Percentiles rank a stretch among this genome's conserved stretches.
Conservation (phyloP, 169 alveolate genomes). For the Eimeria acervulina region DNA sequence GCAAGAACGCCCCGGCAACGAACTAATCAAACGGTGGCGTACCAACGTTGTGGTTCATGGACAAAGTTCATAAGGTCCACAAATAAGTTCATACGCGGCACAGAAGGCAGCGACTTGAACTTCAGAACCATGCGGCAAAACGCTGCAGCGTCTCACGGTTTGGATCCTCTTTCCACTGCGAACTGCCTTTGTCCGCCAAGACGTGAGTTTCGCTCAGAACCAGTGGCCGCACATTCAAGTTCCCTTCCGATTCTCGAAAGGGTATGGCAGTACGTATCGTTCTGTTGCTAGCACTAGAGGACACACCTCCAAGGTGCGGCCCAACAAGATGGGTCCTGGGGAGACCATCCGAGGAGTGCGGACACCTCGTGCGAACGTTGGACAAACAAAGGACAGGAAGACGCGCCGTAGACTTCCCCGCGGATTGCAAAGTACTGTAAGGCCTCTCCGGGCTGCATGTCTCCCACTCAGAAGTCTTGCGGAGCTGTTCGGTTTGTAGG, state of each 20-base stretch:
- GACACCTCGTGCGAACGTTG: not conserved
- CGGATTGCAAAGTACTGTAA: not conserved
- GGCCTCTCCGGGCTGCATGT: not conserved
- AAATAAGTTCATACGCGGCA: not conserved
- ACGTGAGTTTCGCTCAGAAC: constrained; percentile 46
- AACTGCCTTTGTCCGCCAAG: constrained; percentile 1
- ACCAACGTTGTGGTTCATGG: not conserved
- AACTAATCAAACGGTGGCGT: not conserved
- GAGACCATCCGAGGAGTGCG: not conserved
- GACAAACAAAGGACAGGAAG: not conserved
- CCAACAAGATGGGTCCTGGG: not conserved
- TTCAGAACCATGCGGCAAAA: not conserved
- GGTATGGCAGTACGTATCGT: not conserved
- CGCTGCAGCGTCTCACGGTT: constrained; percentile 15
- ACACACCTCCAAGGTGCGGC: not conserved
- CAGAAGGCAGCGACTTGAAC: not conserved
- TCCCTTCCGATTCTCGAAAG: constrained; percentile 26
- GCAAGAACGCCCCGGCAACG: not conserved
- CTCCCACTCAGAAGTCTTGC: not conserved
- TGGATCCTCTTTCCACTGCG: constrained; percentile 1
- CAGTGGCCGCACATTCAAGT: constrained; percentile 22
- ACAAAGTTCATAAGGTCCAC: too few species aligned
- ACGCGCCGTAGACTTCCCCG: not conserved
- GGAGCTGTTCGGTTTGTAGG: not conserved
- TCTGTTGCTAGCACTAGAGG: not conserved